Conservation (phyloP, 139 green algal species). For the Volvox africanus region DNA sequence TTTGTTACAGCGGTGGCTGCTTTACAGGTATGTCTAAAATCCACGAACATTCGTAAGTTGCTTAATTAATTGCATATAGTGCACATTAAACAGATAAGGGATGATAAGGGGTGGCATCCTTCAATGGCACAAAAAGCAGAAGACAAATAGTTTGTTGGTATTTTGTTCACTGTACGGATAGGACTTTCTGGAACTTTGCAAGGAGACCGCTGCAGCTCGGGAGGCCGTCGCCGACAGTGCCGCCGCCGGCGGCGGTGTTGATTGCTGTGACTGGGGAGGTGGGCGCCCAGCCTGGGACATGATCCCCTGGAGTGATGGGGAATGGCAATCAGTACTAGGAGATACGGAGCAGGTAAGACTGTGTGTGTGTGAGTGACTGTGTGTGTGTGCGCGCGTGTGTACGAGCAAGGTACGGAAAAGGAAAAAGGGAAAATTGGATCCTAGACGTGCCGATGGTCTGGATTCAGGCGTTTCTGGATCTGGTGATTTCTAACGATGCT, state of each 20-base stretch:
- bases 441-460: too few relatives aligned
- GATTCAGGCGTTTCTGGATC: too few relatives aligned
- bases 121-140: too few relatives aligned
- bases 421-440: too few relatives aligned
- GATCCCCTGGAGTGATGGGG: background rate
- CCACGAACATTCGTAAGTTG: too few relatives aligned
- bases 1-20: background rate
- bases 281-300: background rate
- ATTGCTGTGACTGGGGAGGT: background rate
- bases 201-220: background rate
- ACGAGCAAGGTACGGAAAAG: too few relatives aligned
- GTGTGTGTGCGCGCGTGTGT: too few relatives aligned
- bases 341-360: slow-evolving; percentile 27
- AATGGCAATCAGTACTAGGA: background rate
- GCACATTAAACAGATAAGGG: too few relatives aligned
- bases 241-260: background rate
- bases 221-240: background rate
- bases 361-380: background rate
- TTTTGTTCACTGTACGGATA: background rate
- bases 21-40: background rate
- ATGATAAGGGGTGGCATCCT: too few relatives aligned
- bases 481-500: too few relatives aligned
- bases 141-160: too few relatives aligned
- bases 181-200: background rate
- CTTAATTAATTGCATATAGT: too few relatives aligned